Base-by-base conservation (phyloP, 768 basidiomycete species). In the Naganishia vishniacii region DNA sequence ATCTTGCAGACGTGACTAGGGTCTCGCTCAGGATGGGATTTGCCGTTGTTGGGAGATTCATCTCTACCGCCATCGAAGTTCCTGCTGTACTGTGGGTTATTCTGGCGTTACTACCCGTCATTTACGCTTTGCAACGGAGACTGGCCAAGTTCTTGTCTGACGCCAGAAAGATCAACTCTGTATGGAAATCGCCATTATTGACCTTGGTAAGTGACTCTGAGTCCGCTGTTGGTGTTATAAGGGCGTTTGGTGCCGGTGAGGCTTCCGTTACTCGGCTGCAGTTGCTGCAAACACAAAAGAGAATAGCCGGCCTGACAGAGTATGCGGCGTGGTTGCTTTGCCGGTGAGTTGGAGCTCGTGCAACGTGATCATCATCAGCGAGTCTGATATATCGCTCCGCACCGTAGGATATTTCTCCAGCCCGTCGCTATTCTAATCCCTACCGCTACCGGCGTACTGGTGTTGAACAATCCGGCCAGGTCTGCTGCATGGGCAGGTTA, bases 171-270 rank as follows among this genome's bases (percentile, higher is more conserved):
- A 37, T 56, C 53, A 56, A 56, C 20, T 56, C 53, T 15, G 26
- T 40, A 9, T 56, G 53, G 53, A 23, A 37, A n/a, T 56, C 81
- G 5, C 83, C 83, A 0, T 78, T 83, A 6, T 76, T 82, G 51
- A 80, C 80, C 18, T 81, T 82, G 73, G 77, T 84, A 74, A 80
- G 83, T 59, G 80, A 86, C 68, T 80, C 86, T 1, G 82, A 88
- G 40, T 75, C 80, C 65, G 86, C 86, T 8, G 69, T 71, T 62
- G 80, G 77, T 3, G 75, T 85, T 11, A 84, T 88, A 61, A 81
- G 86, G 23, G 87, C 87, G 0, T 88, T 85, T 71, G 83, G 83
- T 8, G 84, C 83, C 7, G 80, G 86, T 75, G 74, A 78, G 28
- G 72, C 74, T 73, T 3, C 85, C 81, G 77, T 81, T 72, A 68